Evolutionary conservation across 75 land plant genomes (phyloP), one percentile per base, ranked within the genome.

Genomic region (Adiantum capillusveneris): DNA sequence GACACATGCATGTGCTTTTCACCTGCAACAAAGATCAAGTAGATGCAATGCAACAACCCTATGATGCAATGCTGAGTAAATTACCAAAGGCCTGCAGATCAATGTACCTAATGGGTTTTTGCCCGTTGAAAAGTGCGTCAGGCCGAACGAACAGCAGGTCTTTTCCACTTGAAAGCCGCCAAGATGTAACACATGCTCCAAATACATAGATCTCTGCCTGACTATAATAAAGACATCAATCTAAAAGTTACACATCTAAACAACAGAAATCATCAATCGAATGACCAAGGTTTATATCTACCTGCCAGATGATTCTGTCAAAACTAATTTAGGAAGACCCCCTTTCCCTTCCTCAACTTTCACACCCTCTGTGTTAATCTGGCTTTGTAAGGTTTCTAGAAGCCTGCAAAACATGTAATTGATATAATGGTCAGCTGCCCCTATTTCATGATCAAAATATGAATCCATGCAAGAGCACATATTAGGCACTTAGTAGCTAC

Each of bases 121-220:
- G 70, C 18, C 91, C 91, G 71, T 82, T 83, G 64, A 95, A 95
- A 13, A 86, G 88, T 43, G 99, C 96, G 84, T 95, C 99, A 13
- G 99, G 99, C 22, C 99, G 84, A 29, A 95, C 99, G 65, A 84
- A 90, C 20, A 95, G 85, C 27, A 90, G 73, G 62, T 95, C 99
- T 52, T 86, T 84, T 22, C 78, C 86, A 60, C 50, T 64, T 11
- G 80, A 25, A 27, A 68, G 65, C 69, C 84, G 90, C 99, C 99
- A 95, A 0, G 99, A 95, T 29, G 88, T 95, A 34, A 86, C 41
- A 65, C 88, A 84, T 9, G 74, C 99, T 65, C 99, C 99, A 75
- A 69, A 90, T 21, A 90, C 54, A 62, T 95, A 95, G 13, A 95
- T 69, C 53, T 90, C 92, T 56, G 82, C 96, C 60, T 83, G 84